A percentile compares a stretch with the other conserved stretches of the same genome.
These are phyloP conservation scores for Salisapilia sapeloensis DNA, from an alignment of 352 stramenopile species.

Conservation along the genomic window DNA sequence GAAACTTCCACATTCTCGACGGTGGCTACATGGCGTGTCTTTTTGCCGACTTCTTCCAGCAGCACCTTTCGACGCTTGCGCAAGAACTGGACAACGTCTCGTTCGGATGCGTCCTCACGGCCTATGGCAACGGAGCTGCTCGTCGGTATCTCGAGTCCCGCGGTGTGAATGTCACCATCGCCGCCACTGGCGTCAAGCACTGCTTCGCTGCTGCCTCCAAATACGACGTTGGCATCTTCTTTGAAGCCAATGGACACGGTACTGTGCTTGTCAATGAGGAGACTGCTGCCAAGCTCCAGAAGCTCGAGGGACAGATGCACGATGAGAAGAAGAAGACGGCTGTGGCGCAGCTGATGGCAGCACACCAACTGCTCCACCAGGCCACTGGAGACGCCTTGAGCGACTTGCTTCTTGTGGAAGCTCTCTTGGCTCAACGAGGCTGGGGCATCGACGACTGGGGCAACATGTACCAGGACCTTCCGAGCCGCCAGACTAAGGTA, in stretches of 20 bases:
- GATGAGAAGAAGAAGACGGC: slow-evolving; percentile 72
- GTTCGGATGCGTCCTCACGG: slow-evolving; percentile 96
- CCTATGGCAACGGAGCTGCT: slow-evolving; percentile 96
- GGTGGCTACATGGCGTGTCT: slow-evolving; percentile 97
- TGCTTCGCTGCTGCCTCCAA: slow-evolving; percentile 90
- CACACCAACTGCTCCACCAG: slow-evolving; percentile 92
- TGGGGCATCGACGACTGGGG: slow-evolving; percentile 88
- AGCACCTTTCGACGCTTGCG: slow-evolving; percentile 74
- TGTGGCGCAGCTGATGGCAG: slow-evolving; percentile 64
- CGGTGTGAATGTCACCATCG: slow-evolving; percentile 64
- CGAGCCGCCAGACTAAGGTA: slow-evolving; percentile 81
- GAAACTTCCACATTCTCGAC: slow-evolving; percentile 84
- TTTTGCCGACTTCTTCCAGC: slow-evolving; percentile 87
- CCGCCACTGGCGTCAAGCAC: slow-evolving; percentile 97
- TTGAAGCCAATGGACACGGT: slow-evolving; percentile 98
- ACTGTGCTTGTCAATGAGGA: slow-evolving; percentile 93
- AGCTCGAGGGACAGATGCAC: slow-evolving; percentile 52
- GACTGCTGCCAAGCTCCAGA: slow-evolving; percentile 72
- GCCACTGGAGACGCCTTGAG: slow-evolving; percentile 95
- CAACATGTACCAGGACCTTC: slow-evolving; percentile 90
- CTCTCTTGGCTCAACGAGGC: slow-evolving; percentile 81
- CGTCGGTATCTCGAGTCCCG: slow-evolving; percentile 76
- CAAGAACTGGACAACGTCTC: slow-evolving; percentile 64
- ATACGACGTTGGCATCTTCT: slow-evolving; percentile 98
- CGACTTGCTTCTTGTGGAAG: slow-evolving; percentile 93